A percentile compares a stretch with the other conserved stretches of the same genome.
Evolutionary conservation across 208 protist species (phyloP).

Genomic region (Trypanosoma vivax): DNA sequence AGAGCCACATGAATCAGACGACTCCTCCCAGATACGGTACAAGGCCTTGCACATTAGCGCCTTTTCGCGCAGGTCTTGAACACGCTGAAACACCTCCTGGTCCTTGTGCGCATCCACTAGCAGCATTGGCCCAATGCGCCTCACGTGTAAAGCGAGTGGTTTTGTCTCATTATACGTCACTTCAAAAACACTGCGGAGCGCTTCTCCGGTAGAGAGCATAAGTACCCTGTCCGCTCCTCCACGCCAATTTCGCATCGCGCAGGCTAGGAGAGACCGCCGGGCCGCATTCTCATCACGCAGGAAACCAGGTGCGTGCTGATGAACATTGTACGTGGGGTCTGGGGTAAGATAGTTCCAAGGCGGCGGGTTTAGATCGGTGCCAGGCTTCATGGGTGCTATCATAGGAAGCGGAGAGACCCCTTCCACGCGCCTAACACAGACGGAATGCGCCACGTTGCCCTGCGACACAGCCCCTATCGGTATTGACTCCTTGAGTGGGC

Average conservation of each 20-base stretch:
- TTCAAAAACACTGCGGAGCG: constrained; percentile 67
- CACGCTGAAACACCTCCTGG: constrained; percentile 18
- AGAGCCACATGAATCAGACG: background rate
- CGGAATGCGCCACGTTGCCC: constrained; percentile 19
- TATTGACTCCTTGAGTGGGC: background rate
- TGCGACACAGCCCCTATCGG: constrained; percentile 10
- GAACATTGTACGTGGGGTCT: constrained; percentile 59
- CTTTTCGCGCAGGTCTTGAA: constrained; percentile 46
- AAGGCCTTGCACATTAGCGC: constrained; percentile 71
- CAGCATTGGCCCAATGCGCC: constrained; percentile 57
- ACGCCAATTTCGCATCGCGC: constrained; percentile 50
- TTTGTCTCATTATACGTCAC: constrained; percentile 36
- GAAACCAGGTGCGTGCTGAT: constrained; percentile 78
- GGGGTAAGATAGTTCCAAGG: constrained; percentile 68
- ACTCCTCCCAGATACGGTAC: constrained; percentile 55
- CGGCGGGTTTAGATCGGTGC: constrained; percentile 67
- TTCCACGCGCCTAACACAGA: constrained; percentile 60
- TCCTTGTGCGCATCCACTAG: constrained; percentile 48
- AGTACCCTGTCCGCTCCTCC: constrained; percentile 40
- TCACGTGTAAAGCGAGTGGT: constrained; percentile 52
- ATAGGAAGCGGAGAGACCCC: constrained; percentile 59
- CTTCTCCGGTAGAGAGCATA: constrained; percentile 61
- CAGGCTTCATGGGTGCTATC: constrained; percentile 29
- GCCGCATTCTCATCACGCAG: constrained; percentile 49
- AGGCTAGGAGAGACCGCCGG: constrained; percentile 49